Percentiles rank a stretch among this genome's conserved stretches.
Evolutionary conservation across 768 basidiomycete genomes (phyloP).

Genomic region (Hortiboletus campestris): DNA sequence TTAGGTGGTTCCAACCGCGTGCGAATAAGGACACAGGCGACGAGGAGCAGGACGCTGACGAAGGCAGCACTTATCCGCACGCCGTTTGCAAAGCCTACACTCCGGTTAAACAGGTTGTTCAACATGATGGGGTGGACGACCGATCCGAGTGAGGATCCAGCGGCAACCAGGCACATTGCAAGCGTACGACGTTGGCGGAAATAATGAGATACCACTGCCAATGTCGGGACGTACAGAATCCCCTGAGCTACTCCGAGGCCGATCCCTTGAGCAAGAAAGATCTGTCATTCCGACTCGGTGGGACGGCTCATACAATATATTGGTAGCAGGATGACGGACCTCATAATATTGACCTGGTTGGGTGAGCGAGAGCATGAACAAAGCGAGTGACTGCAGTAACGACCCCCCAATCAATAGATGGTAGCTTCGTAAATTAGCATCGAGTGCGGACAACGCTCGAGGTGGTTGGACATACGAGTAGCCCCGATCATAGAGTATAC

Average conservation of each 20-base stretch:
- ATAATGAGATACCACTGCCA: conserved; percentile 45
- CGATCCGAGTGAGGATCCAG: conserved; percentile 36
- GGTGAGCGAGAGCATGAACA: conserved; percentile 47
- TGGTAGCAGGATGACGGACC: conserved; percentile 24
- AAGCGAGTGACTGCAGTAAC: conserved; percentile 39
- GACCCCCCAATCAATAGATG: conserved; percentile 45
- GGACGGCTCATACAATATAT: background rate
- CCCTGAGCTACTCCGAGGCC: conserved; percentile 47
- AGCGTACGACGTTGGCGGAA: conserved; percentile 41
- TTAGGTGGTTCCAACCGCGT: conserved; percentile 39
- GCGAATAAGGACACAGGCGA: conserved; percentile 33
- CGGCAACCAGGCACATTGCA: conserved; percentile 42
- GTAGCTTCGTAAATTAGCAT: conserved; percentile 32
- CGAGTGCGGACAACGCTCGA: background rate
- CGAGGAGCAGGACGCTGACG: conserved; percentile 35
- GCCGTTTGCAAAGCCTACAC: conserved; percentile 42
- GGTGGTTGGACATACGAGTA: conserved; percentile 37
- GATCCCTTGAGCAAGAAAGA: conserved; percentile 51
- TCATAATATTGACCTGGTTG: conserved; percentile 43
- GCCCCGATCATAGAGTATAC: conserved; percentile 50
- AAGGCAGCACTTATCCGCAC: conserved; percentile 50
- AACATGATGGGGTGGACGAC: conserved; percentile 31
- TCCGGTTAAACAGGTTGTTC: conserved; percentile 23
- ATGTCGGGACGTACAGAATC: conserved; percentile 43
- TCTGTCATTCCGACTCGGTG: conserved; percentile 22